Base-by-base conservation (phyloP, 345 rosid species). In the Gynandropsis gynandra region DNA sequence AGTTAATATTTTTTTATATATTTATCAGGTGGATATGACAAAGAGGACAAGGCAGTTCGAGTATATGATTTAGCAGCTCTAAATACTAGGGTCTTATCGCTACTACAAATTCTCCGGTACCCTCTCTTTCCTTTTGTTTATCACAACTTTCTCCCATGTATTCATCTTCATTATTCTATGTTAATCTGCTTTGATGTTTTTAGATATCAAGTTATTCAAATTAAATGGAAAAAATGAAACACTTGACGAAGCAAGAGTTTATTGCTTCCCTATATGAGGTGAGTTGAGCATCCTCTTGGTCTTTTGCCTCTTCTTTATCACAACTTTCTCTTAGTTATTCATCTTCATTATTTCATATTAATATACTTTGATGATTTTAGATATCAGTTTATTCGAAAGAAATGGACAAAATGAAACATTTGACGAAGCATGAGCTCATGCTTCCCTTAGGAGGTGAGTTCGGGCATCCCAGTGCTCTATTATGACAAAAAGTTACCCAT, bases 191-290 rank as follows among this genome's bases (percentile, higher is more conserved):
- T 2, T 37, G 18, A 42, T 50, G 38, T 8, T 14, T 1, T 8
- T 50, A 90, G 98, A 77, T 82, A 42, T 46, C 89, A 2, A 75
- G 70, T 50, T 87, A 90, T 65, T 16, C 79, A 1, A 79, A 76
- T 56, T 96, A 90, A 49, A 5, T 84, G 50, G 96, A 90, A 72
- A 96, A 84, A 47, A 87, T 90, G 98, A 87, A 87, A 42, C 79
- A 74, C 70, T 78, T 62, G 65, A 80, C 93, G 16, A 92, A 85
- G 72, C 98, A 92, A 63, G 98, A 92, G 71, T 90, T 90, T 63
- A 84, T 90, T 51, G 98, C 96, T 5, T 82, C 98, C 1, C 66
- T 90, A n/a, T n/a, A 80, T 96, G 76, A 90, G 98, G 98, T 80
- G 69, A 33, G 47, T n/a, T n/a, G n/a, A n/a, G n/a, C n/a, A n/a